These are phyloP conservation scores for Chloris gayana DNA, from an alignment of 176 grass and related monocot genomes.

Conservation along the genomic window DNA sequence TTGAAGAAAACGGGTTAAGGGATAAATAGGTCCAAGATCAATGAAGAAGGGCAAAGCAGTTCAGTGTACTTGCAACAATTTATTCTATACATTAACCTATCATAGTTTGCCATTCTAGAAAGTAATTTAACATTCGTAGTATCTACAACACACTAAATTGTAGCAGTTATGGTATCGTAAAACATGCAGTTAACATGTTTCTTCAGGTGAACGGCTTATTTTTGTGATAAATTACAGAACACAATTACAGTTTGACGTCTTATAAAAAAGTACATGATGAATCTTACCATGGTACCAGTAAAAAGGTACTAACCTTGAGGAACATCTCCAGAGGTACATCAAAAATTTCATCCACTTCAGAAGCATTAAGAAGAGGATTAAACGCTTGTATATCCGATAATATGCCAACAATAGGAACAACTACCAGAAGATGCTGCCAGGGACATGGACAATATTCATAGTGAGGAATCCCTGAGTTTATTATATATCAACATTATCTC, in stretches of 20 bases:
- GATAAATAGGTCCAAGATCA: background rate
- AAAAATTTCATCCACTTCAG: conserved; percentile 66
- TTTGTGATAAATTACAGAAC: background rate
- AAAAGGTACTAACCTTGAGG: conserved; percentile 61
- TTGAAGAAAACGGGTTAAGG: background rate
- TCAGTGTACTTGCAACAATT: background rate
- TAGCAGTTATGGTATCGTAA: background rate
- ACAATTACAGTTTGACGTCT: background rate
- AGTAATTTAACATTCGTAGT: background rate
- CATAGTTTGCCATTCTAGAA: conserved; percentile 5
- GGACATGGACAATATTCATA: conserved; percentile 1
- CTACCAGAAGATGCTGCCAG: conserved; percentile 72
- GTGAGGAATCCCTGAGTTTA: background rate
- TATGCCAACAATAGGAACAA: conserved; percentile 68
- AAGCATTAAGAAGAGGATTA: conserved; percentile 50
- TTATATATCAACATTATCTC: background rate
- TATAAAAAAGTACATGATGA: background rate
- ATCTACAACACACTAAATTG: background rate
- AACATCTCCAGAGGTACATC: conserved; percentile 80
- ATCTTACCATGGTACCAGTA: conserved; percentile 22
- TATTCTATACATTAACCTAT: background rate
- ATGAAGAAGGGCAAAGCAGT: too few relatives aligned
- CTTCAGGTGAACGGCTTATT: background rate
- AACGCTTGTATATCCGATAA: conserved; percentile 55
- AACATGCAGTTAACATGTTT: background rate